These are phyloP conservation scores for Psilocybe tampanensis DNA, from an alignment of 768 basidiomycete genomes.

Conservation along the genomic window DNA sequence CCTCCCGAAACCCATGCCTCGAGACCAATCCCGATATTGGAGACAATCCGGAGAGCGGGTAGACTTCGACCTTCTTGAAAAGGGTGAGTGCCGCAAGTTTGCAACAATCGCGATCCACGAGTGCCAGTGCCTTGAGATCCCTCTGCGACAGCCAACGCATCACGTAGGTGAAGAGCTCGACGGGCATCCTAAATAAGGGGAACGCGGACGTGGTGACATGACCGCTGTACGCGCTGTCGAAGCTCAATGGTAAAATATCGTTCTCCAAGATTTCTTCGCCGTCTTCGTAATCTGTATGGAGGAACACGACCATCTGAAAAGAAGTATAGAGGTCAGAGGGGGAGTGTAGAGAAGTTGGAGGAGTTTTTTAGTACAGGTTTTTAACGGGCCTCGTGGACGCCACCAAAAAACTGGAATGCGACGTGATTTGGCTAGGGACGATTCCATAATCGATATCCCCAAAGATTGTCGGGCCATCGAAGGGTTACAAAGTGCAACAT, in stretches of 20 bases:
- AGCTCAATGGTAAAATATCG: slow-evolving; percentile 18
- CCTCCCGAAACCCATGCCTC: too few relatives aligned
- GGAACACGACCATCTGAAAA: too few relatives aligned
- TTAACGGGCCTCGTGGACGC: not conserved
- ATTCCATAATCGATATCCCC: not conserved
- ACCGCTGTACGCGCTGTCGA: slow-evolving; percentile 25
- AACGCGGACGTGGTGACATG: slow-evolving; percentile 20
- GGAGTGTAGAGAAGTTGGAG: too few relatives aligned
- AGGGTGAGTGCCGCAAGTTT: slow-evolving; percentile 25
- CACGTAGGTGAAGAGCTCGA: slow-evolving; percentile 28
- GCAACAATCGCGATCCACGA: slow-evolving; percentile 29
- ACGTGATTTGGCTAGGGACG: not conserved
- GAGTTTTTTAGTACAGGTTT: too few relatives aligned
- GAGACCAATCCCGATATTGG: too few relatives aligned
- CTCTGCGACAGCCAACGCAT: slow-evolving; percentile 22
- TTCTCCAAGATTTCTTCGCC: too few relatives aligned
- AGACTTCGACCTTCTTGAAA: slow-evolving; percentile 23
- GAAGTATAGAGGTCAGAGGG: too few relatives aligned
- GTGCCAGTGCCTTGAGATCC: slow-evolving; percentile 26
- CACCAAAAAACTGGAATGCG: not conserved
- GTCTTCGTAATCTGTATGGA: too few relatives aligned
- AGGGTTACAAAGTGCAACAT: not conserved
- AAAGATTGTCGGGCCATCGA: not conserved
- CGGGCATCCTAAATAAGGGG: slow-evolving; percentile 28
- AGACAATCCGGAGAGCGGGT: slow-evolving; percentile 4